phyloP scores from a whole-genome alignment of 176 grass and related monocot genomes.

The bread wheat (Triticum aestivum) region IWGSC_CS_RefSeq_v2.1 NC_057804.1:402053747-402054246 shows the following conservation, averaged over 20 bases:
- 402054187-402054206: constrained; percentile 62
- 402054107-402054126: constrained; percentile 60
- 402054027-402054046: constrained; percentile 58
- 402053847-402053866: constrained; percentile 47
- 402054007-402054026: constrained; percentile 65
- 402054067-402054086: constrained; percentile 55
- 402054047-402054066: constrained; percentile 75
- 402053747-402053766: constrained; percentile 24
- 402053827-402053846: constrained; percentile 62
- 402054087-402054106: constrained; percentile 46
- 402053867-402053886: constrained; percentile 47
- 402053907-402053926: constrained; percentile 59
- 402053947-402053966: constrained; percentile 60
- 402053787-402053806: constrained; percentile 40
- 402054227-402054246: constrained; percentile 68
- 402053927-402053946: constrained; percentile 48
- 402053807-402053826: constrained; percentile 43
- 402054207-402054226: constrained; percentile 64
- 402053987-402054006: constrained; percentile 39
- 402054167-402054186: constrained; percentile 64
- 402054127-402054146: constrained; percentile 59
- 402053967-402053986: constrained; percentile 66
- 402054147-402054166: constrained; percentile 49
- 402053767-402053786: constrained; percentile 43
- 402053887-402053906: constrained; percentile 40